These are phyloP conservation scores for Pseudocohnilembus persalinus DNA, from an alignment of 169 alveolate species.

Conservation along the genomic window DNA sequence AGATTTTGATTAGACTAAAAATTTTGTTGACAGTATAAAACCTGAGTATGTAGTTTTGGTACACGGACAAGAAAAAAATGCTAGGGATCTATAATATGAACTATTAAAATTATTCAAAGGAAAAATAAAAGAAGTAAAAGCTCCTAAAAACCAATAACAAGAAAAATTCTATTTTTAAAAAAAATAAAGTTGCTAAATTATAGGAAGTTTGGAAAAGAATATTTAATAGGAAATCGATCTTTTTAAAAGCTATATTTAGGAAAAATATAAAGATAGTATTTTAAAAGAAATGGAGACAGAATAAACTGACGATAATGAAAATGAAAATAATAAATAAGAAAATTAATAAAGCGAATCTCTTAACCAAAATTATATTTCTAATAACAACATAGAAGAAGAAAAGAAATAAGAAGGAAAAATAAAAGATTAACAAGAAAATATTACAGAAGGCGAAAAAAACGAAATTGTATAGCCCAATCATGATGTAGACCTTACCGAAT, in stretches of 20 bases:
- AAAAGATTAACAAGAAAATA: background rate
- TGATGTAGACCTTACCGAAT: too few species aligned
- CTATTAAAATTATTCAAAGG: slow-evolving; percentile 18
- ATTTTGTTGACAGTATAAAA: slow-evolving; percentile 87
- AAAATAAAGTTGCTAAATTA: slow-evolving; percentile 7
- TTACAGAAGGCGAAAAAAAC: too few species aligned
- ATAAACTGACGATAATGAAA: background rate
- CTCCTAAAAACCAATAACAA: slow-evolving; percentile 31
- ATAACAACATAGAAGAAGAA: background rate
- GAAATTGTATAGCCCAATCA: too few species aligned
- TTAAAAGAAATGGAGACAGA: background rate
- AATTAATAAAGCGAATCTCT: background rate
- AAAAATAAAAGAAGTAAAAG: slow-evolving; percentile 14
- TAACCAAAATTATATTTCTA: background rate
- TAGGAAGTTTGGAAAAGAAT: slow-evolving; percentile 12
- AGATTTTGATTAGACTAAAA: slow-evolving; percentile 94
- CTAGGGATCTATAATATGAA: slow-evolving; percentile 68
- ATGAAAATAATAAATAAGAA: background rate
- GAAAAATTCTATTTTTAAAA: slow-evolving; percentile 5
- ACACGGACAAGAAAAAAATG: slow-evolving; percentile 95
- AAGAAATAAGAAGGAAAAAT: background rate
- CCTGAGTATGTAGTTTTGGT: slow-evolving; percentile 96
- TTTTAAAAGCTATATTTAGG: background rate
- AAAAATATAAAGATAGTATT: background rate
- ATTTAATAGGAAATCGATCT: background rate